Evolutionary conservation across 1,284 basidiomycete species (phyloP).

Genomic region (Chalciporus piperatoides): DNA sequence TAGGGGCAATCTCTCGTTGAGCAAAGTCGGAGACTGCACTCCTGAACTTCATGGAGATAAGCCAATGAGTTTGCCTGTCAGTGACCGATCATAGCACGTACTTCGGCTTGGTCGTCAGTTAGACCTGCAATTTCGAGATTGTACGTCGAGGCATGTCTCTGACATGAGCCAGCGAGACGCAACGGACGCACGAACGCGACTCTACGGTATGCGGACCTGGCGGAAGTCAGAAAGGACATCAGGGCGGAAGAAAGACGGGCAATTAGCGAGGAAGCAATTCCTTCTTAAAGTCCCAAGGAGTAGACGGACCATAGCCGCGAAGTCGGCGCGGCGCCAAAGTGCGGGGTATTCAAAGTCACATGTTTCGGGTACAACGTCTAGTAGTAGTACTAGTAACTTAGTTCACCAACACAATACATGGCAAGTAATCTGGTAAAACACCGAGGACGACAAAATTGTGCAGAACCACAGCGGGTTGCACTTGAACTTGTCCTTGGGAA

Average conservation of each 20-base stretch:
- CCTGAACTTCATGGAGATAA: constrained; percentile 56
- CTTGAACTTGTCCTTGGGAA: too few species aligned
- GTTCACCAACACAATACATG: background rate
- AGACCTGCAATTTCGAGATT: constrained; percentile 78
- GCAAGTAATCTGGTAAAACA: too few species aligned
- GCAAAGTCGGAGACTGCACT: constrained; percentile 77
- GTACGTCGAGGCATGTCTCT: constrained; percentile 52
- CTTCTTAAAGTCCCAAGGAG: background rate
- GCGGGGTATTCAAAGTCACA: constrained; percentile 12
- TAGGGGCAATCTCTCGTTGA: constrained; percentile 64
- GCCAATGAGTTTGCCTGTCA: background rate
- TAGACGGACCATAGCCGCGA: constrained; percentile 21
- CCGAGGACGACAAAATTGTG: too few species aligned
- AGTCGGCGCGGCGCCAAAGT: background rate
- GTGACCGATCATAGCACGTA: constrained; percentile 31
- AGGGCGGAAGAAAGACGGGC: background rate
- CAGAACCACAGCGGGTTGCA: too few species aligned
- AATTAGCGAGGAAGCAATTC: background rate
- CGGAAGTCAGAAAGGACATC: constrained; percentile 18
- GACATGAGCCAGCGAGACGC: background rate
- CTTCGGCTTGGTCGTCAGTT: constrained; percentile 80
- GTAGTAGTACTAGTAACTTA: too few species aligned
- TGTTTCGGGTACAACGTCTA: constrained; percentile 9
- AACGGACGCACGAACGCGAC: constrained; percentile 1
- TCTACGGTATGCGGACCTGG: constrained; percentile 11